These are phyloP conservation scores for Daedaleopsis sinensis DNA, from an alignment of 768 basidiomycete genomes.

Conservation along the genomic window DNA sequence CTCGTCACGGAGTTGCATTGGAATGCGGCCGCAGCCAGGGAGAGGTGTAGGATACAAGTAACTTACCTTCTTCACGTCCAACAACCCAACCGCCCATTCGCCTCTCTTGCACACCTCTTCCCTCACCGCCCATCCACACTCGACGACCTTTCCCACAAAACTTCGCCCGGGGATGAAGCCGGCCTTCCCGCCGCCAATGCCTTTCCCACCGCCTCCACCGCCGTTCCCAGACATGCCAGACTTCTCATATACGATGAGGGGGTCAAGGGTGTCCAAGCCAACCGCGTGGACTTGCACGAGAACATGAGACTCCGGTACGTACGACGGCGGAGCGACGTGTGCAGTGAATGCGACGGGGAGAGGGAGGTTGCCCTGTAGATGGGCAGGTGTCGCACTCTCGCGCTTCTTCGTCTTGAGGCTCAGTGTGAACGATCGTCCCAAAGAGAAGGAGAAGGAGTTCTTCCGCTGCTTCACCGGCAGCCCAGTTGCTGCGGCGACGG, in stretches of 20 bases:
- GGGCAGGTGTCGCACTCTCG: constrained; percentile 28
- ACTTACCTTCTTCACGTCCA: constrained; percentile 80
- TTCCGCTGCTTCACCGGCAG: constrained; percentile 15
- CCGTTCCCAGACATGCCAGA: constrained; percentile 26
- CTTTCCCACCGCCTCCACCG: constrained; percentile 32
- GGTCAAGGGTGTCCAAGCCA: constrained; percentile 77
- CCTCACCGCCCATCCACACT: constrained; percentile 79
- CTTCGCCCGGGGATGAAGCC: constrained; percentile 88
- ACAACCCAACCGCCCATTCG: constrained; percentile 85
- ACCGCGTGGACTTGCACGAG: constrained; percentile 92
- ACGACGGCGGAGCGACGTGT: constrained; percentile 63
- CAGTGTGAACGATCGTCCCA: constrained; percentile 25
- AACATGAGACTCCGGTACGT: constrained; percentile 68
- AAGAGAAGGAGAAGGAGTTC: constrained; percentile 22
- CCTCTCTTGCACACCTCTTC: constrained; percentile 64
- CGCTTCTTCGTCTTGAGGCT: constrained; percentile 19
- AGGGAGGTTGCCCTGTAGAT: constrained; percentile 27
- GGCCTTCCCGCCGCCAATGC: constrained; percentile 27
- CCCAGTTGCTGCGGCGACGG: not conserved
- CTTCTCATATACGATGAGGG: constrained; percentile 59
- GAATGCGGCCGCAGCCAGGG: not conserved
- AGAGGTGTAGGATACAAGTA: constrained; percentile 4
- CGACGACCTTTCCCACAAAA: constrained; percentile 82
- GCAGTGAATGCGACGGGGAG: constrained; percentile 33
- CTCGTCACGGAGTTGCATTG: not conserved